Base-by-base conservation (phyloP, 1,139 yeast genomes). In the Sugiyamaella grinbergsii region DNA sequence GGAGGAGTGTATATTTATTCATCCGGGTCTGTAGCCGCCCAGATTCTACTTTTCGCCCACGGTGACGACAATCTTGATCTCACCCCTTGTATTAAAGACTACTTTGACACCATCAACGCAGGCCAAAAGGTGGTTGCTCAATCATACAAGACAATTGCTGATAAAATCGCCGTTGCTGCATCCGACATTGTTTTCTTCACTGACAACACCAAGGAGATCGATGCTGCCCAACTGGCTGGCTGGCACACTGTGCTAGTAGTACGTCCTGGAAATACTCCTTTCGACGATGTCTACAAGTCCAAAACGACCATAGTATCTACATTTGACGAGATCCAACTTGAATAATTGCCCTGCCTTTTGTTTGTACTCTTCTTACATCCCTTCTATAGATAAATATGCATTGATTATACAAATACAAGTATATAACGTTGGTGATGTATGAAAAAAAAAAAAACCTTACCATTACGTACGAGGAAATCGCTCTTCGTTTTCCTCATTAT, bases 21-120 rank as follows among this genome's bases (percentile, higher is more conserved):
- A 0, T 86, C 95, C n/a, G 98, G 98, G 0, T 84, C 94, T 47
- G 81, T 91, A 29, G 78, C 81, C 52, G 97, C 97, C 0, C 98
- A 91, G 62, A 83, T 83, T 56, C 71, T 90, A 54, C 71, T 91
- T 52, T 88, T 91, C 63, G 76, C 75, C 0, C 79, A 87, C 64
- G 91, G 86, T 4, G 61, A 62, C 4, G 57, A 54, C 5, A 62
- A 62, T 28, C 60, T 68, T 16, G 85, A 86, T 65, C 67, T 89
- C 63, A 85, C 80, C 47, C 66, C 69, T 1, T 63, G 66, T 24
- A 65, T 91, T 29, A 59, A 72, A 5, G 95, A 85, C 4, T 90
- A 89, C 69, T 91, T 81, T 63, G 98, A 91, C 67, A 88, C 95
- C 37, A 81, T 82, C 42, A 88, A 91, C 10, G 81, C 91, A 0